A percentile compares a stretch with the other conserved stretches of the same genome.
Conservation (phyloP, 345 rosid species). For the Trapa incisa region DNA sequence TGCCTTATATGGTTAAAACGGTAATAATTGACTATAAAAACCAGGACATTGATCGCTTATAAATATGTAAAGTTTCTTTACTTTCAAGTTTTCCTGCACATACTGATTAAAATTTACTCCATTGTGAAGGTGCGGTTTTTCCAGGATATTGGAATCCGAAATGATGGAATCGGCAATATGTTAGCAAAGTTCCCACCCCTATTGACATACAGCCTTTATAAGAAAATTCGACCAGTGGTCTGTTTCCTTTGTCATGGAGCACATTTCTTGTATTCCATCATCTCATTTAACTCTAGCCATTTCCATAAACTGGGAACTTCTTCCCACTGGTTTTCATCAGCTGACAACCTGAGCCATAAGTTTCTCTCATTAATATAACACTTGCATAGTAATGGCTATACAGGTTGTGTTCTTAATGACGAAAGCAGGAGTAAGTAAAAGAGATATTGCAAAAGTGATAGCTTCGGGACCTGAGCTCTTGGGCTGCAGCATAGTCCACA, state of each 20-base stretch:
- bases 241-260: slow-evolving; percentile 16
- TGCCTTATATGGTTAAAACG: neutral
- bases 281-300: neutral
- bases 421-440: slow-evolving; percentile 65
- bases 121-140: slow-evolving; percentile 57
- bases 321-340: neutral
- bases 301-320: neutral
- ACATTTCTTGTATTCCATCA: neutral
- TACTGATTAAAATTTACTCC: slow-evolving; percentile 1
- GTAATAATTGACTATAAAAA: neutral
- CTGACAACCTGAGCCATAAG: neutral
- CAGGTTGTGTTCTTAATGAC: slow-evolving; percentile 81
- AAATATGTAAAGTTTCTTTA: neutral
- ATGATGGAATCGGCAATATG: slow-evolving; percentile 81
- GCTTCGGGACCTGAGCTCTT: slow-evolving; percentile 82
- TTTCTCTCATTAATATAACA: neutral
- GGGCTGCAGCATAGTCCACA: slow-evolving; percentile 66
- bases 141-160: slow-evolving; percentile 68
- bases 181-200: slow-evolving; percentile 77
- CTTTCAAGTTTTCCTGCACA: neutral
- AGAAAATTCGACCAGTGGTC: slow-evolving; percentile 90
- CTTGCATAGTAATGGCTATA: slow-evolving; percentile 1
- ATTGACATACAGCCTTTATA: slow-evolving; percentile 63
- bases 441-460: slow-evolving; percentile 62
- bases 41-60: neutral